These are phyloP conservation scores for Anisodus acutangulus DNA, from an alignment of 257 asterid species.

Conservation along the genomic window DNA sequence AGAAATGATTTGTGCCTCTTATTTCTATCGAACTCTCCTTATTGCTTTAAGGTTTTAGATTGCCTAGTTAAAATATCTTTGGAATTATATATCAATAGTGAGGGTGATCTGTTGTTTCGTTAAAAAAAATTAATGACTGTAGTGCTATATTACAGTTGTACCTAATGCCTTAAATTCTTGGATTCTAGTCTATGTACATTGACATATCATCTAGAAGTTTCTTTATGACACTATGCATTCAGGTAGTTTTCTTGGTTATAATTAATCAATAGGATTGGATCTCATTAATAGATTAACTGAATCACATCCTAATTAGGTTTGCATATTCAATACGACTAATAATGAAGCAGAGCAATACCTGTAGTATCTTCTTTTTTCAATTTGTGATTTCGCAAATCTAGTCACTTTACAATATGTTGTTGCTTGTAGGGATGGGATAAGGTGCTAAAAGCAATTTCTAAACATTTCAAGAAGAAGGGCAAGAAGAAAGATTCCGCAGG, in stretches of 20 bases:
- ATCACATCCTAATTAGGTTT: neutral
- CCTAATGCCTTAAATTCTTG: too few species aligned
- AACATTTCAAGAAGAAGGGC: constrained; percentile 69
- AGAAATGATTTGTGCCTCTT: neutral
- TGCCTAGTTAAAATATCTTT: neutral
- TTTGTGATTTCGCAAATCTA: neutral
- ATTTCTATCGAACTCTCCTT: neutral
- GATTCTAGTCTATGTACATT: neutral
- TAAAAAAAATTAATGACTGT: neutral
- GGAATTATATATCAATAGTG: neutral
- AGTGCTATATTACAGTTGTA: neutral
- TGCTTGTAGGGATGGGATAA: constrained; percentile 57
- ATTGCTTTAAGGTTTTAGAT: neutral
- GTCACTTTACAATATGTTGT: neutral
- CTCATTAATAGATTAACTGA: neutral
- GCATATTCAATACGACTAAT: neutral
- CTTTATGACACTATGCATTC: neutral
- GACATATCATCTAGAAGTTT: neutral
- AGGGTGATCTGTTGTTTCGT: neutral
- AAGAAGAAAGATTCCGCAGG: constrained; percentile 44
- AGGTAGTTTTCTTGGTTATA: too few species aligned
- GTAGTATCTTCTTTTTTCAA: neutral
- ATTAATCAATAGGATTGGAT: neutral
- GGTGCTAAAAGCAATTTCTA: constrained; percentile 64
- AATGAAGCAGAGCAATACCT: neutral